Percentiles rank a stretch among this genome's conserved stretches.
These are phyloP conservation scores for Cadophora luteo-olivacea DNA, from an alignment of 2,329 filamentous ascomycete genomes.

Conservation along the genomic window DNA sequence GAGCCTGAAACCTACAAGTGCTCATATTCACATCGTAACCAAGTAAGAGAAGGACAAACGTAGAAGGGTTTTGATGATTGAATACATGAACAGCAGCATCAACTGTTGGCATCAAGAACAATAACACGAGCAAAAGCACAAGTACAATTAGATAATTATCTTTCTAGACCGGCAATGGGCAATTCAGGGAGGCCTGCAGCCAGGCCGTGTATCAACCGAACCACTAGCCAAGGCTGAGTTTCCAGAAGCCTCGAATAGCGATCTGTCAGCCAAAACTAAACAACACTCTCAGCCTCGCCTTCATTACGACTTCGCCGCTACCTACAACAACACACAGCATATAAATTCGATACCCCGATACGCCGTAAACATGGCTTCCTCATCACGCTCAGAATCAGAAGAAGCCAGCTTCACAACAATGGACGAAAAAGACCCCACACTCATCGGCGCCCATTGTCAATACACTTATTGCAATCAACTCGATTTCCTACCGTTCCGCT, in stretches of 20 bases:
- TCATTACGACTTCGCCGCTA: slow-evolving; percentile 34
- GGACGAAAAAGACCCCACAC: slow-evolving; percentile 78
- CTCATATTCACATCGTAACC: too few species aligned
- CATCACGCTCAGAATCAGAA: slow-evolving; percentile 48
- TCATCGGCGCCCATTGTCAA: slow-evolving; percentile 91
- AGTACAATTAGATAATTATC: too few species aligned
- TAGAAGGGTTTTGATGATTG: too few species aligned
- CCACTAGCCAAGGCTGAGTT: slow-evolving; percentile 26
- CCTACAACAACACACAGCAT: slow-evolving; percentile 24
- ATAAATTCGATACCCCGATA: slow-evolving; percentile 21
- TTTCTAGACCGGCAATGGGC: too few species aligned
- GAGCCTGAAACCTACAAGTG: too few species aligned
- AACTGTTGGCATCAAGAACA: too few species aligned
- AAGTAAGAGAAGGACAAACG: too few species aligned
- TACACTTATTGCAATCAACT: slow-evolving; percentile 91
- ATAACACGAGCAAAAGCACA: too few species aligned
- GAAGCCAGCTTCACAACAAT: slow-evolving; percentile 73
- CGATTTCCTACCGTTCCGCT: slow-evolving; percentile 94
- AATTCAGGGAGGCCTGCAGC: too few species aligned
- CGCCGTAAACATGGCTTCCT: slow-evolving; percentile 57
- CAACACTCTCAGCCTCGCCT: slow-evolving; percentile 37
- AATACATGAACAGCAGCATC: too few species aligned
- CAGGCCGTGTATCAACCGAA: not conserved
- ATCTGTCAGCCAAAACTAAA: slow-evolving; percentile 28
- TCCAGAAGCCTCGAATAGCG: slow-evolving; percentile 35